Conservation (phyloP, 78 protist genomes). For the Planoprotostelium fungivorum region DNA sequence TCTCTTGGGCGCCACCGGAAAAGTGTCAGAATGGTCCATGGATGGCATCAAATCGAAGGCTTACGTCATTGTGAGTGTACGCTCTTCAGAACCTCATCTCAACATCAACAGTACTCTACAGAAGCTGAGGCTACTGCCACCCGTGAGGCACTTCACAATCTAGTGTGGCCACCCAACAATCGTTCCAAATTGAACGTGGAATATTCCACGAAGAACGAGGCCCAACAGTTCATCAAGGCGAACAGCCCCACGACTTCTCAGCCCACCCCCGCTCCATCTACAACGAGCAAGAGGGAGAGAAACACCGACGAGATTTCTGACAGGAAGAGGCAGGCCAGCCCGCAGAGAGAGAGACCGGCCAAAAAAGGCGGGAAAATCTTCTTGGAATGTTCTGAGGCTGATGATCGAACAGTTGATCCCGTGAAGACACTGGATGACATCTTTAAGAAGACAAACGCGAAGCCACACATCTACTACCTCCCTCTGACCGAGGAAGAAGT, state of each 20-base stretch:
- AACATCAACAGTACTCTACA: neutral
- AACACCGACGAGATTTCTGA: neutral
- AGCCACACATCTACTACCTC: slow-evolving; percentile 7
- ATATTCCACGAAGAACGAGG: slow-evolving; percentile 7
- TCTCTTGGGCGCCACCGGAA: slow-evolving; percentile 15
- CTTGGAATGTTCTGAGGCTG: neutral
- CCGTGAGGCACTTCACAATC: neutral
- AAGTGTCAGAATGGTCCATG: slow-evolving; percentile 17
- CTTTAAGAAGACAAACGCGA: slow-evolving; percentile 10
- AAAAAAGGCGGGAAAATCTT: neutral
- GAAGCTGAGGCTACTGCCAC: slow-evolving; percentile 16
- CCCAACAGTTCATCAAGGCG: slow-evolving; percentile 1
- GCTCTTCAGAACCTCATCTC: neutral
- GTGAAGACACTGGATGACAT: slow-evolving; percentile 5
- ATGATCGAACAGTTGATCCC: neutral
- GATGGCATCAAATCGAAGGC: slow-evolving; percentile 14
- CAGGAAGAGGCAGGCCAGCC: neutral
- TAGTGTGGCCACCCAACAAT: slow-evolving; percentile 39
- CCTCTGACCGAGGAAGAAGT: slow-evolving; percentile 24
- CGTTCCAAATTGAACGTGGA: slow-evolving; percentile 5
- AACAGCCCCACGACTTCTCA: neutral
- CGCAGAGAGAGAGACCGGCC: neutral
- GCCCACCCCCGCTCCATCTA: too few species aligned
- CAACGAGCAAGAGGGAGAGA: neutral
- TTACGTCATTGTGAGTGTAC: slow-evolving; percentile 14